These are phyloP conservation scores for Talaromyces funiculosus DNA, from an alignment of 2,329 filamentous ascomycete species.

Conservation along the genomic window DNA sequence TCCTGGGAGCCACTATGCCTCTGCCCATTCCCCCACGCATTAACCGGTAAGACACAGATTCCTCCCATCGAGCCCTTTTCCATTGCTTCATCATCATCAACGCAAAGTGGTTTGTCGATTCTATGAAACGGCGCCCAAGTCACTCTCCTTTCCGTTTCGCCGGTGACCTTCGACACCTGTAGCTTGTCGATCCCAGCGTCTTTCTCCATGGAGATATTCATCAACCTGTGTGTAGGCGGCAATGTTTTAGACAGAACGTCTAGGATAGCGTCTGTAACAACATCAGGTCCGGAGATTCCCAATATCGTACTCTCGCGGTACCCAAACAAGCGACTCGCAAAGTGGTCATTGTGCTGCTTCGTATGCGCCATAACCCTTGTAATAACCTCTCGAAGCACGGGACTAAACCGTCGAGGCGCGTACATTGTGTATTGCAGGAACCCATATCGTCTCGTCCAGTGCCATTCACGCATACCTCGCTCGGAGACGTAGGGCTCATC, in stretches of 20 bases:
- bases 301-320: slow-evolving; percentile 27
- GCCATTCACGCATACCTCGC: slow-evolving; percentile 28
- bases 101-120: slow-evolving; percentile 22
- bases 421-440: slow-evolving; percentile 33
- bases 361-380: slow-evolving; percentile 29
- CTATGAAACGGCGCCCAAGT: slow-evolving; percentile 32
- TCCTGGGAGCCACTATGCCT: slow-evolving; percentile 27
- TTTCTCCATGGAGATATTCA: slow-evolving; percentile 20
- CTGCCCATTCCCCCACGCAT: slow-evolving; percentile 43
- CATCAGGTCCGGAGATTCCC: slow-evolving; percentile 29
- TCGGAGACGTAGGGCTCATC: slow-evolving; percentile 32
- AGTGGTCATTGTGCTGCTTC: slow-evolving; percentile 19
- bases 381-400: slow-evolving; percentile 26
- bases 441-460: slow-evolving; percentile 30
- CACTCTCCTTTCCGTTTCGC: slow-evolving; percentile 19
- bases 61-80: slow-evolving; percentile 63
- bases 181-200: slow-evolving; percentile 21
- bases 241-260: slow-evolving; percentile 27
- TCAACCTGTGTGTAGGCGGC: slow-evolving; percentile 22
- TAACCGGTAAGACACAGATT: slow-evolving; percentile 83
- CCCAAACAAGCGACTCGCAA: slow-evolving; percentile 13
- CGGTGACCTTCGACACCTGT: slow-evolving; percentile 2
- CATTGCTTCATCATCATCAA: slow-evolving; percentile 16
- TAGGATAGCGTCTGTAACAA: slow-evolving; percentile 31
- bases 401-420: slow-evolving; percentile 32